Base-by-base conservation (phyloP, 305 asterid species). In the Fraxinus velutina region DNA sequence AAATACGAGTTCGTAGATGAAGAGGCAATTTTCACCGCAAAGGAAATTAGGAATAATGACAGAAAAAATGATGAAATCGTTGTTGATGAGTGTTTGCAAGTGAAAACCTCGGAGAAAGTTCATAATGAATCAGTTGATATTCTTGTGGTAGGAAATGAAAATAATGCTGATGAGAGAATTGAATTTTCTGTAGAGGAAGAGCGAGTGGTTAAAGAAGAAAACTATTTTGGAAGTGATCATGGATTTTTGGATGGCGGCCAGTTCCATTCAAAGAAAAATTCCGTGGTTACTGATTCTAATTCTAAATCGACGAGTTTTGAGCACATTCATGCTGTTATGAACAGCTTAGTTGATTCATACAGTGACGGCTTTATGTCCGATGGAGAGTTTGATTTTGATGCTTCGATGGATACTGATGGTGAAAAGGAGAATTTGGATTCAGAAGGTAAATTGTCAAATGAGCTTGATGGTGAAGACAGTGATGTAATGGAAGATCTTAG, bases 351-450 rank as follows among this genome's bases (percentile, higher is more conserved):
- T 27, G 89, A 86, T 83, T 85, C 92, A 9, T 79, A 77, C 37
- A 84, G 86, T 22, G 91, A 89, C 22, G 91, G 87, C 0, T 94
- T 96, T 83, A 77, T 90, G 21, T 90, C 92, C 0, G 97, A 90
- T 71, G 88, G 75, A 19, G 91, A 85, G 27, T 86, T 81, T 39
- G 85, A 78, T 50, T 73, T 77, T 64, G 80, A 81, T 80, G 71
- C 50, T 36, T 64, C 24, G 8, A 42, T 74, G 30, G 86, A 83
- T 27, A n/a, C 39, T 12, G 78, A 77, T 30, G 50, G 62, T 10
- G 85, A 73, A 30, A 36, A 57, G 24, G 86, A 77, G 68, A 82
- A 64, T 39, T 68, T 29, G n/a, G 87, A 87, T 1, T 66, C 87
- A 0, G 86, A 75, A 15, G 82, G 74, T 19, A 87, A 83, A 52